These are phyloP conservation scores for Tieghemostelium lacteum DNA, from an alignment of 78 protist genomes.

Conservation along the genomic window DNA sequence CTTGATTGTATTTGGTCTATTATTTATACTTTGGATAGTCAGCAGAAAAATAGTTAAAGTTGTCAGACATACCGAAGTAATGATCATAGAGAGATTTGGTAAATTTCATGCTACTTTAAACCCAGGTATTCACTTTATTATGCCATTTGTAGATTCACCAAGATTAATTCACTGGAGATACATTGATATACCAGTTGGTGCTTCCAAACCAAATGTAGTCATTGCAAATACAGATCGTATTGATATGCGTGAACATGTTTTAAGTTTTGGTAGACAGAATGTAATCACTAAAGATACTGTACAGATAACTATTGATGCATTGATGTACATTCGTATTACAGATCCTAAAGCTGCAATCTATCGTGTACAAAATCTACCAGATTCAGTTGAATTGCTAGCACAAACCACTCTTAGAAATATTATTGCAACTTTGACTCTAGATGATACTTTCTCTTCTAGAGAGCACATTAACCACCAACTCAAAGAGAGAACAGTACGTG, in stretches of 20 bases:
- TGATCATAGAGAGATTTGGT: slow-evolving; percentile 29
- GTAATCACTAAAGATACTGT: slow-evolving; percentile 25
- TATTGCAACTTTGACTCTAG: slow-evolving; percentile 12
- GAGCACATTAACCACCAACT: slow-evolving; percentile 8
- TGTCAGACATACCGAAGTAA: slow-evolving; percentile 15
- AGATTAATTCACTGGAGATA: slow-evolving; percentile 21
- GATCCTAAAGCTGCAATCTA: slow-evolving; percentile 25
- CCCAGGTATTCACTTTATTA: slow-evolving; percentile 17
- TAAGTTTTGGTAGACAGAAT: slow-evolving; percentile 19
- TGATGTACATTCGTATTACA: slow-evolving; percentile 15
- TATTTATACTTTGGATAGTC: neutral
- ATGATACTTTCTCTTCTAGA: slow-evolving; percentile 17
- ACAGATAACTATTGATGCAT: slow-evolving; percentile 20
- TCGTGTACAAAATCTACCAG: slow-evolving; percentile 25
- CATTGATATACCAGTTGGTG: slow-evolving; percentile 6
- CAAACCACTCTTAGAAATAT: slow-evolving; percentile 27
- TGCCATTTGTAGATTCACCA: slow-evolving; percentile 23
- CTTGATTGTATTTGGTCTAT: slow-evolving; percentile 6
- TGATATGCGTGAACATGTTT: slow-evolving; percentile 26
- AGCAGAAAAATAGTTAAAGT: neutral
- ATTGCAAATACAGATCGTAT: slow-evolving; percentile 12
- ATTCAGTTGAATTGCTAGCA: slow-evolving; percentile 17
- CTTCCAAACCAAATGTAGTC: neutral
- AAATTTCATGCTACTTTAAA: slow-evolving; percentile 15
- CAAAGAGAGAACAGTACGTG: slow-evolving; percentile 1